These are phyloP conservation scores for Roridomyces roridus DNA, from an alignment of 768 basidiomycete species.

Conservation along the genomic window DNA sequence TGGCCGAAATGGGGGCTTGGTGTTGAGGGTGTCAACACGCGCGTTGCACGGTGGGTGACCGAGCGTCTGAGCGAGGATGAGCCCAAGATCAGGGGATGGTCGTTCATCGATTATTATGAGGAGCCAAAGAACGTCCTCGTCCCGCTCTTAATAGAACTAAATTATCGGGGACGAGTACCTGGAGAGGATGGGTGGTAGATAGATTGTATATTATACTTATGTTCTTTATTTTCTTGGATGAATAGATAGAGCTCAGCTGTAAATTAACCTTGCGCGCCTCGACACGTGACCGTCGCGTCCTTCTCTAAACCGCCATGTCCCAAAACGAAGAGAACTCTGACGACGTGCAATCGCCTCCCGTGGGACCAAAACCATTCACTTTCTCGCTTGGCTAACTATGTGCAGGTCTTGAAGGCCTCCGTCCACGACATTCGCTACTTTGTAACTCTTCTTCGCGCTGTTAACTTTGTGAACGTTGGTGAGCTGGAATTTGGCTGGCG, in stretches of 20 bases:
- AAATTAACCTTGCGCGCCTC: too few species aligned
- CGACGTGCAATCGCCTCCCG: slow-evolving; percentile 12
- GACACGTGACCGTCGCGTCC: too few species aligned
- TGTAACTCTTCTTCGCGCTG: slow-evolving; percentile 76
- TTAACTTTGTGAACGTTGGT: slow-evolving; percentile 77
- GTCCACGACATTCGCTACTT: slow-evolving; percentile 86
- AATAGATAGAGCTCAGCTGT: too few species aligned
- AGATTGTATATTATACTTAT: neutral
- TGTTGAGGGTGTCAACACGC: slow-evolving; percentile 84
- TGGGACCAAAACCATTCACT: neutral
- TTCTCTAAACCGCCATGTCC: too few species aligned
- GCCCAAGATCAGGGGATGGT: slow-evolving; percentile 74
- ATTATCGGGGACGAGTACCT: slow-evolving; percentile 59
- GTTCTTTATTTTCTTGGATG: too few species aligned
- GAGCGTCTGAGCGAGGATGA: slow-evolving; percentile 50
- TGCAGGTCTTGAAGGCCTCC: slow-evolving; percentile 65
- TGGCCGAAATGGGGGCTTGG: slow-evolving; percentile 81
- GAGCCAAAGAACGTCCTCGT: slow-evolving; percentile 64
- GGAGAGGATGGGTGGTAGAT: slow-evolving; percentile 51
- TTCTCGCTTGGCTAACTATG: neutral
- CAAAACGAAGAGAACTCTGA: neutral
- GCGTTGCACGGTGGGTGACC: slow-evolving; percentile 76
- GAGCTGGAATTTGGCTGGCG: neutral
- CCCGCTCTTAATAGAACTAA: slow-evolving; percentile 78
- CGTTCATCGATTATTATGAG: slow-evolving; percentile 73